Conservation (phyloP, 2,329 filamentous ascomycete genomes). For the Colletotrichum sp. region DNA sequence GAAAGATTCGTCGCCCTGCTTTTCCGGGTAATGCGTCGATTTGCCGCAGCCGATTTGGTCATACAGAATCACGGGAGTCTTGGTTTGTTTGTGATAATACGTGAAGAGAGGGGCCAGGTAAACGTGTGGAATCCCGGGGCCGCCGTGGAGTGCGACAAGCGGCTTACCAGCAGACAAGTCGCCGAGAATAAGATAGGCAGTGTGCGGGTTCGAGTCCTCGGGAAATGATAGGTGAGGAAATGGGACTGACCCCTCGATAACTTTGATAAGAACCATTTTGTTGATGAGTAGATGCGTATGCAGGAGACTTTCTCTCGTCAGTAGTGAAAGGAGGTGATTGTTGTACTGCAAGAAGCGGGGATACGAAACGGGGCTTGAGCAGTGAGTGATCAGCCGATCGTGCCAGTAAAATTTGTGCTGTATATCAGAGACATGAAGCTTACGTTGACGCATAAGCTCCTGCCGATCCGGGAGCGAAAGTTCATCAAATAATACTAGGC, state of each 20-base stretch:
- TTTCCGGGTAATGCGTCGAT: slow-evolving; percentile 52
- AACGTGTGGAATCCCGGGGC: background rate
- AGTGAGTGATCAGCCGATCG: background rate
- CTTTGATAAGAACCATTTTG: background rate
- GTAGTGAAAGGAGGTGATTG: background rate
- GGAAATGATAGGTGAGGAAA: background rate
- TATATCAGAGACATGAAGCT: background rate
- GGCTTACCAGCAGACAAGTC: background rate
- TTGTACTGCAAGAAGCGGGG: background rate
- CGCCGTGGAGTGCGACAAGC: background rate
- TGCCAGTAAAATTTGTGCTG: background rate
- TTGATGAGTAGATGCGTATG: background rate
- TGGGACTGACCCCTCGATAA: background rate
- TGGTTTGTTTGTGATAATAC: background rate
- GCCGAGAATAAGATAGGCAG: background rate
- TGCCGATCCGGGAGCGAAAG: background rate
- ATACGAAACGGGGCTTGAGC: background rate
- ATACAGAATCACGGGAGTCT: slow-evolving; percentile 52
- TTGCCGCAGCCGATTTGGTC: slow-evolving; percentile 57
- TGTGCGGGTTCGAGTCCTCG: background rate
- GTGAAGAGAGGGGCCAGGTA: background rate
- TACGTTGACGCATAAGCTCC: background rate
- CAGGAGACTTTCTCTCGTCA: background rate
- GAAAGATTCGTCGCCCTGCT: slow-evolving; percentile 42
- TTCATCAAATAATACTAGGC: background rate